phyloP scores from a whole-genome alignment of 768 basidiomycete species.

The Panellus pusillus region DNA sequence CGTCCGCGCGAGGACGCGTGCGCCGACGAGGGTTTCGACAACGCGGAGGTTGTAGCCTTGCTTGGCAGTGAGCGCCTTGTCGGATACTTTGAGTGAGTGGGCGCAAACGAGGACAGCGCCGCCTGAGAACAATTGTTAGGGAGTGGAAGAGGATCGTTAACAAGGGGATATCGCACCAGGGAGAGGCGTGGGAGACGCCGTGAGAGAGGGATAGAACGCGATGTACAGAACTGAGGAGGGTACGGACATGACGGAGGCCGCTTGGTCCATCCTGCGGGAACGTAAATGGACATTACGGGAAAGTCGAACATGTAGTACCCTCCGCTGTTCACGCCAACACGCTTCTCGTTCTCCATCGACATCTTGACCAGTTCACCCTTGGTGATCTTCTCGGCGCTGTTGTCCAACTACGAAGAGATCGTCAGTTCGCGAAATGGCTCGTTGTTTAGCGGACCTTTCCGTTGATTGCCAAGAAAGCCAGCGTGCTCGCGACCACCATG shows the following conservation, averaged over 20 bases:
- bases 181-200: slow-evolving; percentile 66
- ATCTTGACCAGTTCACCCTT: slow-evolving; percentile 78
- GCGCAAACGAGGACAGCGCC: slow-evolving; percentile 70
- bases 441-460: slow-evolving; percentile 46
- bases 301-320: slow-evolving; percentile 47
- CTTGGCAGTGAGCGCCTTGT: slow-evolving; percentile 77
- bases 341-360: slow-evolving; percentile 81
- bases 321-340: slow-evolving; percentile 81
- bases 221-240: slow-evolving; percentile 75
- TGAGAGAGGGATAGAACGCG: slow-evolving; percentile 74
- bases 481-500: slow-evolving; percentile 84
- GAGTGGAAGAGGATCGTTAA: not conserved
- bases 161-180: slow-evolving; percentile 25
- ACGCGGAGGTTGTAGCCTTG: slow-evolving; percentile 86
- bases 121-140: slow-evolving; percentile 2
- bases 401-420: slow-evolving; percentile 24
- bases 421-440: slow-evolving; percentile 12
- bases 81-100: slow-evolving; percentile 81
- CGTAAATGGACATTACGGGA: slow-evolving; percentile 1
- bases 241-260: slow-evolving; percentile 78
- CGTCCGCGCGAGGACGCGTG: slow-evolving; percentile 65
- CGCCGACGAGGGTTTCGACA: slow-evolving; percentile 84
- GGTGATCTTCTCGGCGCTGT: slow-evolving; percentile 34
- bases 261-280: slow-evolving; percentile 78
- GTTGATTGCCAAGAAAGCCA: slow-evolving; percentile 79